Evolutionary conservation across 352 stramenopile genomes (phyloP).

Genomic region (Pythium myriotylum): DNA sequence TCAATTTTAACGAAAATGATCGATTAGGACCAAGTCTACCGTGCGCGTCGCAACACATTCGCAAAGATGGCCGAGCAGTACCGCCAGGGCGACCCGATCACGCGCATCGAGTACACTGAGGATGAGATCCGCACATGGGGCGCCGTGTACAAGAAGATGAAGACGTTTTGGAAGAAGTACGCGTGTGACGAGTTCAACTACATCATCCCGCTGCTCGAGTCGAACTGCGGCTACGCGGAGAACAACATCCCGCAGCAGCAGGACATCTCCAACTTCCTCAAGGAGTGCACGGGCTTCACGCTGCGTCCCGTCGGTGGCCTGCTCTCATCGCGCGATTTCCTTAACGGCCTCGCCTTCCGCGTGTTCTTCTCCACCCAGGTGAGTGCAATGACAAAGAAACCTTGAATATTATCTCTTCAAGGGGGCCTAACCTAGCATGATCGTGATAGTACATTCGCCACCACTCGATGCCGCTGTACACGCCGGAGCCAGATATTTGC

Average conservation of each 20-base stretch:
- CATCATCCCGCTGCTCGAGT: conserved; percentile 92
- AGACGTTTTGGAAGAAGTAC: conserved; percentile 92
- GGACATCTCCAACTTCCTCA: conserved; percentile 95
- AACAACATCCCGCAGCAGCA: conserved; percentile 95
- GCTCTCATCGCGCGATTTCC: conserved; percentile 96
- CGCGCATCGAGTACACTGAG: conserved; percentile 93
- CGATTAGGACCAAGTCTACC: conserved; percentile 92
- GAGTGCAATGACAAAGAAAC: neutral
- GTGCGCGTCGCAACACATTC: conserved; percentile 85
- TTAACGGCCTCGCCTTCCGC: conserved; percentile 97
- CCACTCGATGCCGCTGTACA: conserved; percentile 96
- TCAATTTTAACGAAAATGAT: too few species aligned
- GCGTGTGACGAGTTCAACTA: conserved; percentile 97
- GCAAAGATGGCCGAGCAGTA: conserved; percentile 90
- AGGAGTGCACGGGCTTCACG: conserved; percentile 90
- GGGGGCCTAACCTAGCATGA: neutral
- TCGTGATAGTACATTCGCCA: conserved; percentile 91
- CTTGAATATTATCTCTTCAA: neutral
- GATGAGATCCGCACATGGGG: conserved; percentile 95
- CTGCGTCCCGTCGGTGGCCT: conserved; percentile 95
- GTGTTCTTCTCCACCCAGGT: conserved; percentile 97
- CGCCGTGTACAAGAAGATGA: conserved; percentile 93
- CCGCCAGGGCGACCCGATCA: conserved; percentile 91
- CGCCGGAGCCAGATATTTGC: conserved; percentile 98
- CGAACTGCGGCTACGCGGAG: conserved; percentile 93